Conservation (phyloP, 2,329 filamentous ascomycete species). For the Stylonectria norvegica region DNA sequence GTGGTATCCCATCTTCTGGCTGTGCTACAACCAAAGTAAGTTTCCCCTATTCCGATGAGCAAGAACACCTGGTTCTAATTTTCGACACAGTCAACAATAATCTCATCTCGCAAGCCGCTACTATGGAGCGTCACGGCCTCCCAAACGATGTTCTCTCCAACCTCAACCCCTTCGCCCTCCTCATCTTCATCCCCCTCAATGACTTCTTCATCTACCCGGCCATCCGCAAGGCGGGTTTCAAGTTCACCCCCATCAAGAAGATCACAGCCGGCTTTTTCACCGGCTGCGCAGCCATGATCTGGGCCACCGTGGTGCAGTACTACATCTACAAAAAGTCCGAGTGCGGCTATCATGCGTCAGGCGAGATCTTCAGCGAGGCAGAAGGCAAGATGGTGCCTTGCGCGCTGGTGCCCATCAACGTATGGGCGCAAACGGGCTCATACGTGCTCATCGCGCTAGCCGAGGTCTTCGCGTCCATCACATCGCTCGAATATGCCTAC, state of each 20-base stretch:
- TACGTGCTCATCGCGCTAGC: slow-evolving; percentile 49
- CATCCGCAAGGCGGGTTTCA: slow-evolving; percentile 60
- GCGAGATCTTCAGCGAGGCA: slow-evolving; percentile 18
- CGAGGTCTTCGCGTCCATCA: slow-evolving; percentile 50
- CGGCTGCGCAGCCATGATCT: slow-evolving; percentile 57
- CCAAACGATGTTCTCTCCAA: slow-evolving; percentile 76
- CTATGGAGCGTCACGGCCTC: slow-evolving; percentile 64
- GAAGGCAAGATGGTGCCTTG: slow-evolving; percentile 40
- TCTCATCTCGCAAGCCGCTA: slow-evolving; percentile 59
- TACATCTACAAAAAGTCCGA: slow-evolving; percentile 62
- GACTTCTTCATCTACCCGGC: slow-evolving; percentile 66
- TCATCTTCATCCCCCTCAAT: slow-evolving; percentile 70
- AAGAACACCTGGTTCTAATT: no score
- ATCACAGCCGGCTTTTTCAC: slow-evolving; percentile 68
- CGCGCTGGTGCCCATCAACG: slow-evolving; percentile 53
- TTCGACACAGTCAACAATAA: slow-evolving; percentile 49
- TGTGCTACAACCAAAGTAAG: slow-evolving; percentile 45
- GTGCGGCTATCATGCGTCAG: slow-evolving; percentile 48
- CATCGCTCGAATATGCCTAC: slow-evolving; percentile 69
- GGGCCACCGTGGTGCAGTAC: slow-evolving; percentile 51
- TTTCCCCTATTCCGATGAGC: no score
- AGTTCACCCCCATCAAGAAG: slow-evolving; percentile 72
- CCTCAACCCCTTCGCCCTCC: slow-evolving; percentile 68
- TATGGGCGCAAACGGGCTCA: slow-evolving; percentile 56
- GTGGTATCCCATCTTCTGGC: slow-evolving; percentile 63